These are phyloP conservation scores for Camellia oleifera DNA, from an alignment of 179 eudicot species.

Conservation along the genomic window DNA sequence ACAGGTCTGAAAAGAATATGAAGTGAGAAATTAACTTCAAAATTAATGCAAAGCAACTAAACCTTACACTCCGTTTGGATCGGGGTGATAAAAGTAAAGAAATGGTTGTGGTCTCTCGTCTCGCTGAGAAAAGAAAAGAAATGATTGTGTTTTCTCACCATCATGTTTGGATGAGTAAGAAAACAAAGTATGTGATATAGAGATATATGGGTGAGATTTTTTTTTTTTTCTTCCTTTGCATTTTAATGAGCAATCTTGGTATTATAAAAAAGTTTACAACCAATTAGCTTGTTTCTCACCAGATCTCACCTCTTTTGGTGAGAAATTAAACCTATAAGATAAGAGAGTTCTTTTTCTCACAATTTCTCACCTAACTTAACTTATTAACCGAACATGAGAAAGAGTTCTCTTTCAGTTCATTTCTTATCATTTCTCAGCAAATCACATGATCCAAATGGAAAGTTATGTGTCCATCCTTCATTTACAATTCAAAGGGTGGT, in stretches of 20 bases:
- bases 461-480: neutral
- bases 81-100: neutral
- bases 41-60: neutral
- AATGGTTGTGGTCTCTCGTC: no score
- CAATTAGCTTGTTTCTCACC: neutral
- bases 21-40: neutral
- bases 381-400: neutral
- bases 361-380: neutral
- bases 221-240: neutral
- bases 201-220: neutral
- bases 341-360: neutral
- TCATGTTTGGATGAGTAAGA: neutral
- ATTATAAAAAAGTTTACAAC: neutral
- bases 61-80: neutral
- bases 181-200: neutral
- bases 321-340: neutral
- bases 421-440: neutral
- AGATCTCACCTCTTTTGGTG: neutral
- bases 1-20: constrained; percentile 20
- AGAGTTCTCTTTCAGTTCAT: neutral
- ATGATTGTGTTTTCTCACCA: no score
- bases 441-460: neutral
- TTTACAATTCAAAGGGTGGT: constrained; percentile 13
- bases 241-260: neutral
- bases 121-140: neutral